Conservation (phyloP, 306 rosid genomes). For the Fagus crenata region DNA sequence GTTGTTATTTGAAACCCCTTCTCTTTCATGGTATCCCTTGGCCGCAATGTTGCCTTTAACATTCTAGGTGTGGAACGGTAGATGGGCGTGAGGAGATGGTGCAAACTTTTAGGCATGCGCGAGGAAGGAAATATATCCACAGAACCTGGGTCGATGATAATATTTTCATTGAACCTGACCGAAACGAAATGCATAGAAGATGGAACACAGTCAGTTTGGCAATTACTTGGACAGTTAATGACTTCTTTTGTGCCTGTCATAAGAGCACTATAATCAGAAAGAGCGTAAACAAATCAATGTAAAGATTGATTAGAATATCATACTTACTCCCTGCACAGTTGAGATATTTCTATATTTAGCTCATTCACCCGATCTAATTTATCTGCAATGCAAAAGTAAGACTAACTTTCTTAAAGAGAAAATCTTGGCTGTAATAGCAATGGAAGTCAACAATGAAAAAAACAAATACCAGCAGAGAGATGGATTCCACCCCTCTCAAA, state of each 20-base stretch:
- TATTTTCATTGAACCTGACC: conserved; percentile 76
- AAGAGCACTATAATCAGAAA: conserved; percentile 25
- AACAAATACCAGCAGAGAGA: conserved; percentile 61
- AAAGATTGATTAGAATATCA: conserved; percentile 13
- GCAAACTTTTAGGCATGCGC: conserved; percentile 60
- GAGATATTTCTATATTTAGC: conserved; percentile 62
- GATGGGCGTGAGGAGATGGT: conserved; percentile 66
- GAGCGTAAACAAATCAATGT: conserved; percentile 1
- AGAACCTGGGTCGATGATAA: conserved; percentile 63
- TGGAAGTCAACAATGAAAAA: background rate
- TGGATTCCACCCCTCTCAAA: conserved; percentile 97
- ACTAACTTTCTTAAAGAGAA: conserved; percentile 14
- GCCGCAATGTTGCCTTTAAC: conserved; percentile 32
- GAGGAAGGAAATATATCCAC: conserved; percentile 81
- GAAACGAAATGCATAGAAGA: conserved; percentile 32
- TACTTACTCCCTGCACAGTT: conserved; percentile 76
- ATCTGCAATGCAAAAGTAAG: conserved; percentile 52
- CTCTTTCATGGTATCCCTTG: conserved; percentile 40
- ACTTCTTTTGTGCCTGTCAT: conserved; percentile 6
- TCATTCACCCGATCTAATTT: conserved; percentile 65
- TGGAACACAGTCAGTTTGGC: conserved; percentile 12
- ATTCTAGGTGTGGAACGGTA: conserved; percentile 34
- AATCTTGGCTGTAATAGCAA: conserved; percentile 17
- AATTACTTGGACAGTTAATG: conserved; percentile 8
- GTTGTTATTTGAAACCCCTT: conserved; percentile 70